Evolutionary conservation across 495 filamentous ascomycete species (phyloP), one percentile per base, ranked within the genome.

Genomic region (Hypoxylon subgilvum): DNA sequence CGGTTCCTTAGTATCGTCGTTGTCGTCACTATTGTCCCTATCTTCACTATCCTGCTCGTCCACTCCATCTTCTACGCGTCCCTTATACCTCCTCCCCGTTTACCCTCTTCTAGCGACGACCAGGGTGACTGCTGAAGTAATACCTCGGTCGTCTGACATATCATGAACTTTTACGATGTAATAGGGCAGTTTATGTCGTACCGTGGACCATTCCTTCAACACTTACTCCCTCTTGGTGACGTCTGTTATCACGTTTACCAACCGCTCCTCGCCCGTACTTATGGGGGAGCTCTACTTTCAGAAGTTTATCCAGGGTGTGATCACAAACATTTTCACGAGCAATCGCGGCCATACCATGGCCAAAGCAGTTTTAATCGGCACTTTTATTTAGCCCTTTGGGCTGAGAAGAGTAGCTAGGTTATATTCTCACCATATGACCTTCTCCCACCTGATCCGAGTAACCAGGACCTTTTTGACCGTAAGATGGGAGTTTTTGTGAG

Each of bases 131-230:
- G 22, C 7, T 21, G 8, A 27, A 16, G 25, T 7, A 39, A 46
- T 8, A 6, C 21, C 10, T 56, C 58, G 1, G 28, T 23, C 1
- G 18, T 39, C 18, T 8, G 9, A 1, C 31, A 46, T 1, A 42
- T 57, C 35, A 52, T 36, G 35, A 57, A 57, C 17, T 23, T 57
- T 52, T 36, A 63, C 59, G 41, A 63, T 48, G 16, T 48, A 63
- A 14, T 47, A 46, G 0, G 52, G 46, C 5, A 57, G 27, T 12
- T 34, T 52, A 0, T 52, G 59, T 16, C 58, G 25, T 9, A 16
- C 27, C 1, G 16, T 22, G 10, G 59, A 47, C 59, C 59, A 57
- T 13, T 52, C 52, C 52, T 48, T 52, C 4, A 45, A 23, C 1
- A 9, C 7, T n/a, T 30, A 47, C 41, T 52, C 3, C 1, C 18